Conservation (phyloP, 345 rosid genomes). For the Brassica carinata region DNA sequence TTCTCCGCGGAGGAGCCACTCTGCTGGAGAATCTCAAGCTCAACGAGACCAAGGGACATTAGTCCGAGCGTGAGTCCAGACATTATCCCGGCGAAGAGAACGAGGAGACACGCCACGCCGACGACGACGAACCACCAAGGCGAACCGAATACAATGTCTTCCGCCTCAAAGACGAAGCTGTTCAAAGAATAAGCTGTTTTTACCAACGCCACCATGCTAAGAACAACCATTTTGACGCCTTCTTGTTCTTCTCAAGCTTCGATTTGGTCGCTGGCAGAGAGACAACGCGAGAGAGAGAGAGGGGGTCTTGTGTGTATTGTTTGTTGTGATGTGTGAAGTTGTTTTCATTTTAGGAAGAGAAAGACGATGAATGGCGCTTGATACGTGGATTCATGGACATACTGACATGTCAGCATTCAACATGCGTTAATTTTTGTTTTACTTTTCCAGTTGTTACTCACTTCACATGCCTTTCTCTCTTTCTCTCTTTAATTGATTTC, state of each 20-base stretch:
- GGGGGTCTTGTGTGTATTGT: not conserved
- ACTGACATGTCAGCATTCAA: constrained; percentile 40
- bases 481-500: not conserved
- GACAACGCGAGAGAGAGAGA: not conserved
- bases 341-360: not conserved
- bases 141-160: constrained; percentile 59
- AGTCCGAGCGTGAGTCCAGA: constrained; percentile 74
- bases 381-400: constrained; percentile 36
- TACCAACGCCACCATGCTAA: constrained; percentile 38
- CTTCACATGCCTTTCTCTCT: not conserved
- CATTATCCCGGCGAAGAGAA: constrained; percentile 78
- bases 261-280: constrained; percentile 33
- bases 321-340: constrained; percentile 6
- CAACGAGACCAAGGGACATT: constrained; percentile 75
- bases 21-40: constrained; percentile 66
- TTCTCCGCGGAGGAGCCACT: constrained; percentile 65
- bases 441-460: not conserved
- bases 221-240: constrained; percentile 36
- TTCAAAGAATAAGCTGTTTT: constrained; percentile 36
- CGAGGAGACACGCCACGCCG: constrained; percentile 67
- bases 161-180: constrained; percentile 53
- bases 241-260: constrained; percentile 12
- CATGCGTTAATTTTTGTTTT: constrained; percentile 24
- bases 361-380: constrained; percentile 10
- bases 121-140: constrained; percentile 66